Evolutionary conservation across 2,329 filamentous ascomycete species (phyloP).

Genomic region (Blastomyces silverae): DNA sequence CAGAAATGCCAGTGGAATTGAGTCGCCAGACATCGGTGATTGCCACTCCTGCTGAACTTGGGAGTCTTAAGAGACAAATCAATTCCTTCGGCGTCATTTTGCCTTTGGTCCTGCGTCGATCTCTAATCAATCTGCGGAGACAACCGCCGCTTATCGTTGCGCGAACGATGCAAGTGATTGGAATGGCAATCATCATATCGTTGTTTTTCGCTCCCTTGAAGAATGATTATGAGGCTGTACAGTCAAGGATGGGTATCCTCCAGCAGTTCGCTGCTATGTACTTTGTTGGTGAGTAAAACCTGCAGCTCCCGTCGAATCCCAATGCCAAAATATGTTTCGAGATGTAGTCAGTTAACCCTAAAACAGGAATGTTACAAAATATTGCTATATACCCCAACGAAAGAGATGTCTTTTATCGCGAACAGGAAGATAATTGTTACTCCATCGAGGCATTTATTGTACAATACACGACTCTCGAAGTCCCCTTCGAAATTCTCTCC

Average conservation of each 20-base stretch:
- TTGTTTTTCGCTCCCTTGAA: slow-evolving; percentile 66
- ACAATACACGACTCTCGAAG: slow-evolving; percentile 62
- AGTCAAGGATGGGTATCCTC: slow-evolving; percentile 66
- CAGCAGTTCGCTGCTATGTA: slow-evolving; percentile 59
- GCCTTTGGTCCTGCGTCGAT: slow-evolving; percentile 60
- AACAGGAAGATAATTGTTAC: slow-evolving; percentile 68
- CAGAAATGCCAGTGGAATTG: slow-evolving; percentile 21
- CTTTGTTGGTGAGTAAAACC: slow-evolving; percentile 31
- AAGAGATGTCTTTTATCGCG: slow-evolving; percentile 68
- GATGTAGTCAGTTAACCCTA: neutral
- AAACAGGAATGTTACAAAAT: slow-evolving; percentile 67
- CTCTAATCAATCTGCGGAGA: slow-evolving; percentile 61
- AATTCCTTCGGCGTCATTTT: slow-evolving; percentile 58
- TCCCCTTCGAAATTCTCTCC: slow-evolving; percentile 63
- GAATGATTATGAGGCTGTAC: slow-evolving; percentile 62
- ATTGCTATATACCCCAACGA: slow-evolving; percentile 66
- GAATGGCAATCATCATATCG: slow-evolving; percentile 56
- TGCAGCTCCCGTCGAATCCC: too few relatives aligned
- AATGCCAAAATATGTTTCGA: neutral
- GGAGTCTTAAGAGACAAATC: slow-evolving; percentile 58
- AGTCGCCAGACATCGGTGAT: slow-evolving; percentile 40
- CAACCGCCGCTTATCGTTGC: slow-evolving; percentile 59
- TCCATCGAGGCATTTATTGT: slow-evolving; percentile 63
- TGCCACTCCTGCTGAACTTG: slow-evolving; percentile 64
- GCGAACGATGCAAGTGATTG: slow-evolving; percentile 60